These are phyloP conservation scores for Amanita phalloides DNA, from an alignment of 768 basidiomycete genomes.

Conservation along the genomic window DNA sequence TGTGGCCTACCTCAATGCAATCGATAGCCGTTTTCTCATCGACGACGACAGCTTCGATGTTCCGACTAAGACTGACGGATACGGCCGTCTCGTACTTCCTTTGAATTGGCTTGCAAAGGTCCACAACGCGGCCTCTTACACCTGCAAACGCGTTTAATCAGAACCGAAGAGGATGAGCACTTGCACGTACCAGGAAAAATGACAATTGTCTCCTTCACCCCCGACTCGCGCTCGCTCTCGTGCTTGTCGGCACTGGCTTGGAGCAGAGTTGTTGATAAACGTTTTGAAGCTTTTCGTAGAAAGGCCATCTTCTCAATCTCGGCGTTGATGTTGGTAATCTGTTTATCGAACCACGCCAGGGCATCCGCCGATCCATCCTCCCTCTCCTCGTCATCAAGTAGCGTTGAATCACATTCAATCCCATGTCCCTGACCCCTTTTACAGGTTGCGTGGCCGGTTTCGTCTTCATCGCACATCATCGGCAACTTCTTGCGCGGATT, in stretches of 20 bases:
- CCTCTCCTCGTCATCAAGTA: constrained; percentile 64
- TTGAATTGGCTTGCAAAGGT: constrained; percentile 90
- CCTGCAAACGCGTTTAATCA: constrained; percentile 30
- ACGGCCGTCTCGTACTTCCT: constrained; percentile 91
- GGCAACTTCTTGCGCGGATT: constrained; percentile 72
- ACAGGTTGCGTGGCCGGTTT: constrained; percentile 69
- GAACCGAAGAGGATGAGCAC: not conserved
- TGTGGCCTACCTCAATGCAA: constrained; percentile 72
- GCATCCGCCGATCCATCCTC: constrained; percentile 56
- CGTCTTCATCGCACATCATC: constrained; percentile 93
- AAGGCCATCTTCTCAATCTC: constrained; percentile 94
- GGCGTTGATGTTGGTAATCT: constrained; percentile 53
- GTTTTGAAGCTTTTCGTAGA: constrained; percentile 82
- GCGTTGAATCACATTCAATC: constrained; percentile 78
- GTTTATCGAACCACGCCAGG: constrained; percentile 63
- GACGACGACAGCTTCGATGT: constrained; percentile 92
- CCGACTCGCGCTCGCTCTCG: constrained; percentile 76
- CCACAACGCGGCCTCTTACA: constrained; percentile 86
- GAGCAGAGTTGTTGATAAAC: constrained; percentile 74
- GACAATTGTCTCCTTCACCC: constrained; percentile 76
- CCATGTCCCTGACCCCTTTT: constrained; percentile 67
- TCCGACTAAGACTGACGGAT: constrained; percentile 83
- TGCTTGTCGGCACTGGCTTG: constrained; percentile 86
- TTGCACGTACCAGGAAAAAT: constrained; percentile 73
- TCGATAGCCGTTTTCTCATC: constrained; percentile 95